Evolutionary conservation across 176 grass and related monocot species (phyloP), one percentile per base, ranked within the genome.

Genomic region (Lolium multiflorum): DNA sequence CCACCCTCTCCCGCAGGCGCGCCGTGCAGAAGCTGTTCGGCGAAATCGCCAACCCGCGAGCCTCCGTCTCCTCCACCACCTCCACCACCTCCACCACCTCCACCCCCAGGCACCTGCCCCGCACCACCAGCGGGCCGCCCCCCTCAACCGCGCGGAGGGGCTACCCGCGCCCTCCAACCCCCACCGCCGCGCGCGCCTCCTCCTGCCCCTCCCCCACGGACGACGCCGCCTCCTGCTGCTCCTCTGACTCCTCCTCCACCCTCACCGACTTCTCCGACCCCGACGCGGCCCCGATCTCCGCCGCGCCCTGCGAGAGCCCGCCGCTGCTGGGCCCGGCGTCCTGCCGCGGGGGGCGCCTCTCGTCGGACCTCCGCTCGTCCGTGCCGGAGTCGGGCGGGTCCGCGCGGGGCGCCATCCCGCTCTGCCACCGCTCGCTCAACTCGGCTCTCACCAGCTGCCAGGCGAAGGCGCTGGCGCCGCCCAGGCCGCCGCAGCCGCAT

Each of bases 11-110:
- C 15, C 90, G 87, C 54, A 91, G 77, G 74, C 83, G 86, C 31
- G 88, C 92, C 41, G 92, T 94, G 0, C 89, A 91, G 65, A 91
- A 92, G 69, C 87, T 96, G 83, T 96, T 99, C 82, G 89, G 82
- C 20, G 97, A 99, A 50, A 91, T 58, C 64, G n/a, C 57, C 31
- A 82, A 60, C 54, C 84, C 38, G 15, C 89, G 85, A 7, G 44
- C 74, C 9, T 87, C 79, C 31, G 74, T 64, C 24, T 74, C 89
- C 21, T 47, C 28, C 63, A 16, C 71, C 71, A 2, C 46, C 66
- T 0, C 66, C 31, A 0, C 21, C 48, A 8, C 13, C 1, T 25
- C 22, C 24, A 1, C 13, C 3, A 22, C 69, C 7, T n/a, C 89
- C 9, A 88, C 89, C 1, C 70, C 81, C 5, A 62, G 76, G 61